phyloP scores from a whole-genome alignment of 2,329 filamentous ascomycete species.

The Ophiostoma quercus region DNA sequence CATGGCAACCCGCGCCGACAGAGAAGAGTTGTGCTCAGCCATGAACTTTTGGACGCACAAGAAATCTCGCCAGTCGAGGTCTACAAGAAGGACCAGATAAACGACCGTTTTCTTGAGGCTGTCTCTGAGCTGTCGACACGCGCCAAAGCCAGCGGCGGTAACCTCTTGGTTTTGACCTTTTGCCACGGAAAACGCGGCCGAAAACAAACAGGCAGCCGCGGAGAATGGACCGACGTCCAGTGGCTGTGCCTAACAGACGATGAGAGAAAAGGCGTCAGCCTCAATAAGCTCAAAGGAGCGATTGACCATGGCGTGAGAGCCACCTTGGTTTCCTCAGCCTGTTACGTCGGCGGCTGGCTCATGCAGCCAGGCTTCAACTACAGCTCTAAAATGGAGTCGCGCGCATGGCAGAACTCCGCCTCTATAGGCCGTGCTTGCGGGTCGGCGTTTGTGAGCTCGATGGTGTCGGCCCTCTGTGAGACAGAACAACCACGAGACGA shows the following conservation, averaged over 20 bases:
- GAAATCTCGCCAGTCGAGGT: background rate
- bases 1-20: background rate
- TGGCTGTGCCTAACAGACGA: background rate
- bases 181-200: background rate
- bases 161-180: background rate
- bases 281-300: background rate
- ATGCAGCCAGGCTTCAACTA: background rate
- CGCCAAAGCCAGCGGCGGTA: background rate
- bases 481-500: no score
- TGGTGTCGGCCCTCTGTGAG: background rate
- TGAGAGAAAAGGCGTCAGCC: background rate
- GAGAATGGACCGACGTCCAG: background rate
- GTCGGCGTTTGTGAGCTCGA: background rate
- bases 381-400: background rate
- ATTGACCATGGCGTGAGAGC: background rate
- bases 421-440: background rate
- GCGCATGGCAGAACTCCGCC: background rate
- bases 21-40: background rate
- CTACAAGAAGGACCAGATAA: background rate
- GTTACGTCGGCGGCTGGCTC: background rate
- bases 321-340: background rate
- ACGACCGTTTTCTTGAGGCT: background rate
- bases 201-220: background rate
- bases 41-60: background rate
- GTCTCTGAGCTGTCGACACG: background rate